These are phyloP conservation scores for Arabidopsis thaliana DNA, from an alignment of 345 rosid species.

Conservation along the genomic window TAIR10.1 NC_003076.8:10316501-10317000, in stretches of 20 bases:
- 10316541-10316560: background rate
- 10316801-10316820: background rate
- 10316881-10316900: background rate
- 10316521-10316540: background rate
- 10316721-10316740: background rate
- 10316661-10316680: background rate
- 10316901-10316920: background rate
- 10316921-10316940: background rate
- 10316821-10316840: background rate
- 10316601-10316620: background rate
- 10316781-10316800: constrained; percentile 11
- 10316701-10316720: background rate
- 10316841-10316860: background rate
- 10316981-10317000: background rate
- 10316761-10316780: background rate
- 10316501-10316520: background rate
- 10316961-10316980: constrained; percentile 3
- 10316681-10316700: background rate
- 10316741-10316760: background rate
- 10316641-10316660: background rate
- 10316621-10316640: background rate
- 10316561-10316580: background rate
- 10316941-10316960: background rate
- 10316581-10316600: background rate
- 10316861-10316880: background rate